Conservation (phyloP, 202 grass and related monocot species). For the Panicum hallii region DNA sequence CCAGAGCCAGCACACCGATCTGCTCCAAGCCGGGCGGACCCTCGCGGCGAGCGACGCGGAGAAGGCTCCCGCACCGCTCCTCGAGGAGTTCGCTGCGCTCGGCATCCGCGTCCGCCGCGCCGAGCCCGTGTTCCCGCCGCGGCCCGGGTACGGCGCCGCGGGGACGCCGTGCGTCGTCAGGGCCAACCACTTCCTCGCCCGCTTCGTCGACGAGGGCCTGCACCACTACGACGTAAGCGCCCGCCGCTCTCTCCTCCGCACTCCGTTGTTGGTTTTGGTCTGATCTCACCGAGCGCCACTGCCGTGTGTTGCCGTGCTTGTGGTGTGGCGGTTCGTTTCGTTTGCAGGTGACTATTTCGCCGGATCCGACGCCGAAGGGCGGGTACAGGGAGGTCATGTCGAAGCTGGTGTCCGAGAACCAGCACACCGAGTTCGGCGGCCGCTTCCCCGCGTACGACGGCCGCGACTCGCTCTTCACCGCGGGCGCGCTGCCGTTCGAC, state of each 20-base stretch:
- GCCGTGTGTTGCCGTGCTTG: background rate
- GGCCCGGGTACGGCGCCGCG: conserved; percentile 43
- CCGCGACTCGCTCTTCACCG: conserved; percentile 58
- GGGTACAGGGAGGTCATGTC: conserved; percentile 40
- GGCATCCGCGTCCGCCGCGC: background rate
- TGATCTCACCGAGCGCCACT: background rate
- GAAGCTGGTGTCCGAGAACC: conserved; percentile 44
- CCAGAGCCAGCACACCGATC: background rate
- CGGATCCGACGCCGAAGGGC: conserved; percentile 15
- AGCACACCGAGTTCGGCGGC: conserved; percentile 34
- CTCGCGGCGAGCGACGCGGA: conserved; percentile 17
- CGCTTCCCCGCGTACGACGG: conserved; percentile 68
- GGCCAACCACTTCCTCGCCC: conserved; percentile 67
- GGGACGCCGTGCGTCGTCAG: conserved; percentile 37
- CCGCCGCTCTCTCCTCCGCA: background rate
- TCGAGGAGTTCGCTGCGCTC: background rate
- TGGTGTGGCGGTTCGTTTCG: background rate
- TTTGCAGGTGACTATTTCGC: conserved; percentile 54
- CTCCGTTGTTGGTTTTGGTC: background rate
- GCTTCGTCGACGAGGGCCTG: conserved; percentile 51
- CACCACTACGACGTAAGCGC: conserved; percentile 58
- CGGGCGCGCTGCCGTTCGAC: conserved; percentile 53
- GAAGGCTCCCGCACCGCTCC: background rate
- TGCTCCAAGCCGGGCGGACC: conserved; percentile 8
- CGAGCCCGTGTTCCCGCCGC: conserved; percentile 30